These are phyloP conservation scores for Exophiala viscosa DNA, from an alignment of 2,329 filamentous ascomycete genomes.

Conservation along the genomic window DNA sequence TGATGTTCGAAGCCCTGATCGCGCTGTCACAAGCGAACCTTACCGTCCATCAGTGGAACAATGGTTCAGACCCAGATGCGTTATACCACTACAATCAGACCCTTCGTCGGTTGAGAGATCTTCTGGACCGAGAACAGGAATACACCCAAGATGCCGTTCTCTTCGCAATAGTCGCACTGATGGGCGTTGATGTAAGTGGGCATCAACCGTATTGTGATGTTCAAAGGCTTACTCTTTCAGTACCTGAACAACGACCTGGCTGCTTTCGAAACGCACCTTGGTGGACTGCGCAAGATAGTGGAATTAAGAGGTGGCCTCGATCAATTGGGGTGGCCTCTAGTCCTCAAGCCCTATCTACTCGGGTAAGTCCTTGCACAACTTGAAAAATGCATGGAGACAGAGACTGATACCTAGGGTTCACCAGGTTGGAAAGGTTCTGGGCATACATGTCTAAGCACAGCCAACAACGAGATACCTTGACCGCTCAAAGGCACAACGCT, in stretches of 20 bases:
- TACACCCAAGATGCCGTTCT: slow-evolving; percentile 8
- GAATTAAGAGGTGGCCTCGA: slow-evolving; percentile 10
- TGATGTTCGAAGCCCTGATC: slow-evolving; percentile 15
- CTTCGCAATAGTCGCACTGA: slow-evolving; percentile 14
- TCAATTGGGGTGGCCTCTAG: slow-evolving; percentile 8
- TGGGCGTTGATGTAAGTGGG: slow-evolving; percentile 11
- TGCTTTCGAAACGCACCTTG: slow-evolving; percentile 7
- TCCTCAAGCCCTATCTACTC: slow-evolving; percentile 10
- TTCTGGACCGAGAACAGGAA: neutral
- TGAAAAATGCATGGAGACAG: neutral
- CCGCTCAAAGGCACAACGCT: neutral
- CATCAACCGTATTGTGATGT: neutral
- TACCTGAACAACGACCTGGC: slow-evolving; percentile 10
- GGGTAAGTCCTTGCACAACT: neutral
- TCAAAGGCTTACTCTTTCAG: neutral
- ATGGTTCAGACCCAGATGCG: slow-evolving; percentile 3
- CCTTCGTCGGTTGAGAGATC: neutral
- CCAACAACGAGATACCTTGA: neutral
- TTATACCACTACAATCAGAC: slow-evolving; percentile 8
- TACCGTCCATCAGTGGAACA: neutral
- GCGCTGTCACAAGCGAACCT: slow-evolving; percentile 8
- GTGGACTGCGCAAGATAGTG: slow-evolving; percentile 10
- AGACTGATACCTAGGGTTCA: neutral
- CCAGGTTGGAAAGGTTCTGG: slow-evolving; percentile 13
- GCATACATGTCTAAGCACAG: slow-evolving; percentile 5